Conservation (phyloP, 495 filamentous ascomycete genomes). For the Pseudoneurospora amorphoporcata region DNA sequence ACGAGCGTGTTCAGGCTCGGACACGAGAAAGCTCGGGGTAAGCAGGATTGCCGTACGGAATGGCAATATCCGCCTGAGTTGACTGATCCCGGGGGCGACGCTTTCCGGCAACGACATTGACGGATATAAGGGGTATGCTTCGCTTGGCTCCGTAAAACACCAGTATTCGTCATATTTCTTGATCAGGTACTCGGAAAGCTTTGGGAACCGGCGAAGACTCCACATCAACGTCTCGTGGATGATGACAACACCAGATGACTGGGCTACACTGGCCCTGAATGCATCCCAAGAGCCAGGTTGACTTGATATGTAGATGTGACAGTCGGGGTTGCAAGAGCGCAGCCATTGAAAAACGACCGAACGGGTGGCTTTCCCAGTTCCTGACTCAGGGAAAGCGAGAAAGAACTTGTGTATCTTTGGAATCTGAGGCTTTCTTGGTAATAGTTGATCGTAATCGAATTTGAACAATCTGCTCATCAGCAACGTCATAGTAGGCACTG, state of each 20-base stretch:
- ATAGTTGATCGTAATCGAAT: slow-evolving; percentile 17
- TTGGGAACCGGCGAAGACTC: slow-evolving; percentile 19
- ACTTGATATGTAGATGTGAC: slow-evolving; percentile 15
- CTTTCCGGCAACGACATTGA: slow-evolving; percentile 6
- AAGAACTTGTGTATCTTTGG: slow-evolving; percentile 14
- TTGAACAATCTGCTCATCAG: slow-evolving; percentile 17
- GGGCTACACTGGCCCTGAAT: slow-evolving; percentile 9
- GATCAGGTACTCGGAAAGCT: slow-evolving; percentile 9
- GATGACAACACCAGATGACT: slow-evolving; percentile 19
- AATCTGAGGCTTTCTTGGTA: slow-evolving; percentile 6
- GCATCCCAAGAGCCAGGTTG: slow-evolving; percentile 19
- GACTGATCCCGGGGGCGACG: slow-evolving; percentile 15
- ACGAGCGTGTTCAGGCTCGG: slow-evolving; percentile 37
- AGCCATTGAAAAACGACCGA: slow-evolving; percentile 19
- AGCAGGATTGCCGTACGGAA: slow-evolving; percentile 47
- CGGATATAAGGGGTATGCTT: slow-evolving; percentile 13
- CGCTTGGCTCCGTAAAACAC: slow-evolving; percentile 20
- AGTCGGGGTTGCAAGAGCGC: slow-evolving; percentile 14
- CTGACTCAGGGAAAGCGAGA: slow-evolving; percentile 17
- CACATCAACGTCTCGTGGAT: slow-evolving; percentile 23
- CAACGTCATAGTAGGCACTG: neutral
- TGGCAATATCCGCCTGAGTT: slow-evolving; percentile 46
- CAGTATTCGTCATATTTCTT: slow-evolving; percentile 17
- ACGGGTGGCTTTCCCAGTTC: neutral
- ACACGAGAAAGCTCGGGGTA: slow-evolving; percentile 51